Evolutionary conservation across 192 early-diverging fungal genomes (phyloP), one percentile per base, ranked within the genome.

Genomic region (Spizellomyces sp.): DNA sequence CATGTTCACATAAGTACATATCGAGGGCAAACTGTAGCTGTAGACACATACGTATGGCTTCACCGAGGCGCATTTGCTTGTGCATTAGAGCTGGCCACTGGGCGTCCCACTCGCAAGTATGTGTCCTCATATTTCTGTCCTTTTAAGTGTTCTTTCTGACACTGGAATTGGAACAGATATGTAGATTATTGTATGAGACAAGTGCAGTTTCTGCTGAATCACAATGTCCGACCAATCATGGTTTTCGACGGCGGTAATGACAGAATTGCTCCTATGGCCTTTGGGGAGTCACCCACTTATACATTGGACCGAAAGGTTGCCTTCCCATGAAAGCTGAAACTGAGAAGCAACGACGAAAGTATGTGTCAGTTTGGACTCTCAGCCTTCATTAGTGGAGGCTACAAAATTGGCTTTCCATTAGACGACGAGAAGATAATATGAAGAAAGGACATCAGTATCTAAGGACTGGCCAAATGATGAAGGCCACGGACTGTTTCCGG

Each of bases 21-120:
- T 66, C 79, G 81, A 10, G 92, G 93, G 8, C 57, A 68, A 22
- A 71, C 64, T 4, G 80, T 99, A 0, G 98, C 89, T 2, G 87
- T 99, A 9, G 98, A 99, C 77, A 92, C 91, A 1, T 96, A 98
- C 75, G 92, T 94, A 5, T 99, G 98, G 98, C 90, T 99, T 10
- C 93, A 98, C 80, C 83, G 86, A 52, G 96, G 92, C 12, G 92
- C 92, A 5, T 92, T 93, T 64, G 71, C 89, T 4, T 99, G 98
- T 67, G 92, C 94, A 0, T 69, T 84, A 17, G 95, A 98, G 9
- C 80, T 98, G 6, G 86, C 84, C 17, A 78, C 85, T 10, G 87
- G 84, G 27, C 69, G 84, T n/a, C 79, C 81, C 6, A 96, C 95
- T 2, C 78, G 81, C 54, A 89, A 82, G 92, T 93, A 63, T 36